These are phyloP conservation scores for Lignosus rhinocerotis DNA, from an alignment of 1,284 basidiomycete genomes.

Conservation along the genomic window DNA sequence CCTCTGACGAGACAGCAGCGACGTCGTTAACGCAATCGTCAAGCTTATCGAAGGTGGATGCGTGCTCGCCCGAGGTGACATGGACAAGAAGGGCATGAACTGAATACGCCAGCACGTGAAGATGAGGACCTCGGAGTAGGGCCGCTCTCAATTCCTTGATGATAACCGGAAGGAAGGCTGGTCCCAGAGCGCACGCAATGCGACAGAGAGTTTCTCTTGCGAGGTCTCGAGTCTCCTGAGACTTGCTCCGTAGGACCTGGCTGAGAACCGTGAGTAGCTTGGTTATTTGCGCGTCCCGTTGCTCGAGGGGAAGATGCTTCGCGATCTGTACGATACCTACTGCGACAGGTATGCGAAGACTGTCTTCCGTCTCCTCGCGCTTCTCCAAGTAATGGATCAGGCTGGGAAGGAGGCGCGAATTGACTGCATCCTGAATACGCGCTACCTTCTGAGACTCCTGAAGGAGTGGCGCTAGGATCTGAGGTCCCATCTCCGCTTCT, in stretches of 20 bases:
- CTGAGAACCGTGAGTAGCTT: constrained; percentile 84
- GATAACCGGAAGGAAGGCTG: constrained; percentile 71
- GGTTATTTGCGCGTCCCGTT: constrained; percentile 73
- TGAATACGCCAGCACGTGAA: constrained; percentile 89
- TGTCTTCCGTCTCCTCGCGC: constrained; percentile 83
- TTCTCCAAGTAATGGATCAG: constrained; percentile 81
- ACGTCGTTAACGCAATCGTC: constrained; percentile 81
- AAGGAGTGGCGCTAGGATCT: constrained; percentile 14
- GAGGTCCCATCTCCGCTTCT: constrained; percentile 23
- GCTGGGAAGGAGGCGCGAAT: constrained; percentile 71
- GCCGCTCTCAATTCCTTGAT: constrained; percentile 84
- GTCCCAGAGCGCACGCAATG: constrained; percentile 77
- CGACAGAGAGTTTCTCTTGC: constrained; percentile 84
- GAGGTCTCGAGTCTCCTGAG: constrained; percentile 92
- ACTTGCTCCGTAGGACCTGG: constrained; percentile 89
- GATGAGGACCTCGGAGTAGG: constrained; percentile 88
- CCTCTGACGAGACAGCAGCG: constrained; percentile 85
- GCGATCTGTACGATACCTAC: constrained; percentile 89
- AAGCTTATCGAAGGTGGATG: constrained; percentile 57
- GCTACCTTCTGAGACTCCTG: constrained; percentile 33
- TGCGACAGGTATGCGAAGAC: constrained; percentile 84
- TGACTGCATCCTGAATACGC: constrained; percentile 78
- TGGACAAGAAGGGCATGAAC: constrained; percentile 84
- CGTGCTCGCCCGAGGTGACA: constrained; percentile 66
- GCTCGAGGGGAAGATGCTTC: constrained; percentile 72